phyloP scores from a whole-genome alignment of 768 basidiomycete species.

The Trametes cubensis region DNA sequence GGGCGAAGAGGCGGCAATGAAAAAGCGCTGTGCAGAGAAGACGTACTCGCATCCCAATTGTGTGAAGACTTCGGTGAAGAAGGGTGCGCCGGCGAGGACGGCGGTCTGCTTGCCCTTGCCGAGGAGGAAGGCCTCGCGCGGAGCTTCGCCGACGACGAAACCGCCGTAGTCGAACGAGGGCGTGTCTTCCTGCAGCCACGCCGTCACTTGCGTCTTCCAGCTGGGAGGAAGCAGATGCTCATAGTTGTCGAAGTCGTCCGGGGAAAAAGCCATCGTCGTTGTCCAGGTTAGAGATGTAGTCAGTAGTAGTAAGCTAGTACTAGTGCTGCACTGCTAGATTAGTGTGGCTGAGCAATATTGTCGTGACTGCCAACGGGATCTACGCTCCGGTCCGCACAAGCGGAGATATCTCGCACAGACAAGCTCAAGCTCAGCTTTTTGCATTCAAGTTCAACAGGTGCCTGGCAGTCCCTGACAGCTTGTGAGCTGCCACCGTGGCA shows the following conservation, averaged over 20 bases:
- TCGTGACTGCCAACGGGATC: neutral
- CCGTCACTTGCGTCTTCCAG: constrained; percentile 81
- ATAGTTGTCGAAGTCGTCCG: constrained; percentile 29
- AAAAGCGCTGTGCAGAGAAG: neutral
- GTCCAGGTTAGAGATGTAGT: neutral
- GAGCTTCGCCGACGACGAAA: constrained; percentile 90
- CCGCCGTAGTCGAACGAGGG: constrained; percentile 97
- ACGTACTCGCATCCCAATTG: constrained; percentile 90
- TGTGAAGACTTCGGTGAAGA: constrained; percentile 90
- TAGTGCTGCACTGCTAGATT: too few relatives aligned
- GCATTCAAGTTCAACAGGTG: neutral
- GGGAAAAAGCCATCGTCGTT: constrained; percentile 11
- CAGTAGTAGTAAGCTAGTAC: too few relatives aligned
- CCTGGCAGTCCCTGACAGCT: too few relatives aligned
- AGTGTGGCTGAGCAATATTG: too few relatives aligned
- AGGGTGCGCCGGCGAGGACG: constrained; percentile 92
- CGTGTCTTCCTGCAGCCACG: constrained; percentile 91
- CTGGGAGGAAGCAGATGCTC: constrained; percentile 88
- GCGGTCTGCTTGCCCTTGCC: constrained; percentile 82
- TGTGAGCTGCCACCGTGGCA: too few relatives aligned
- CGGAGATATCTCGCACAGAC: neutral
- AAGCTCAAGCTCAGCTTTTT: neutral
- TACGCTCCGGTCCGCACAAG: constrained; percentile 1
- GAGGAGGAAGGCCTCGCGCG: constrained; percentile 83
- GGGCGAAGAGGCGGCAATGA: neutral